Base-by-base conservation (phyloP, 306 rosid species). In the Lotus japonicus region DNA sequence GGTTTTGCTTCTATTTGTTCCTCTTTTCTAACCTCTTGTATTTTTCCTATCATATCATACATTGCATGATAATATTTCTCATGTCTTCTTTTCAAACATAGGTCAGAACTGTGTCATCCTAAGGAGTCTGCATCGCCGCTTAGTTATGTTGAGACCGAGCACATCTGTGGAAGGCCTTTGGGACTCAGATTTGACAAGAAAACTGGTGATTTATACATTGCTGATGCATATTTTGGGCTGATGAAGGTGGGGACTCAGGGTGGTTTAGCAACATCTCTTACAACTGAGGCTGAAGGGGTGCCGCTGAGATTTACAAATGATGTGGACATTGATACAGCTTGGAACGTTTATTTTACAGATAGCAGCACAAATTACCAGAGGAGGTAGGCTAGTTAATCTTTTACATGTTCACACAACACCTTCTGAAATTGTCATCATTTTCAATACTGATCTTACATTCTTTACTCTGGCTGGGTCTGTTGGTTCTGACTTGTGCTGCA, bases 81-180 rank as follows among this genome's bases (percentile, higher is more conserved):
- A 42, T 52, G 61, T 72, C 15, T 81, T 81, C 19, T 73, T 62
- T 68, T 9, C 28, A 58, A 62, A 51, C 61, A 54, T 85, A 92
- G 97, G 80, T 88, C 97, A 54, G 89, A 80, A 48, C 39, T 84
- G 65, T 92, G 96, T 70, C 80, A 86, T 58, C 89, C 89, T 18
- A 86, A 84, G 71, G 85, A 85, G 45, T 78, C 85, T 18, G 80
- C 82, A 33, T 17, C 80, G 4, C 77, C 89, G 9, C 21, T 81
- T 21, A 82, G 94, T 72, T 89, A 89, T 83, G 66, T 79, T 10
- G 67, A 75, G 75, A 83, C 81, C 51, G 96, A 92, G 71, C 91
- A 89, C 85, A 81, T 92, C 17, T 92, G 95, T 68, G 96, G 98
- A 53, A 87, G 96, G 80, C 98, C 98, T 60, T 71, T 92, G 80